Conservation (phyloP, 768 basidiomycete genomes). For the Pisolithus albus region DNA sequence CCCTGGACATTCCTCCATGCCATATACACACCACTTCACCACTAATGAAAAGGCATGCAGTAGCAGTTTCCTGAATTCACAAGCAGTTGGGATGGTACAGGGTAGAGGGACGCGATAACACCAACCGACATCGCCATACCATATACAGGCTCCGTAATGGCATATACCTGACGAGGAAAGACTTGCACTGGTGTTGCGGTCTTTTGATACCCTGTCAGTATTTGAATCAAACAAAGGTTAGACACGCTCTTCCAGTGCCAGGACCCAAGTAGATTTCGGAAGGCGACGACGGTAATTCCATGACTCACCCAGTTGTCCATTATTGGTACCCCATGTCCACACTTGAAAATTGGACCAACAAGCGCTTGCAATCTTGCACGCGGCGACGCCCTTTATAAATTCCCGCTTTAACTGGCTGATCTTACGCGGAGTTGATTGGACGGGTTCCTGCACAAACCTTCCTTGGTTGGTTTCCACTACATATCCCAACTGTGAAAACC, state of each 20-base stretch:
- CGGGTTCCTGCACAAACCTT: constrained; percentile 55
- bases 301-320: constrained; percentile 76
- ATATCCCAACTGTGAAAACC: constrained; percentile 88
- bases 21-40: constrained; percentile 81
- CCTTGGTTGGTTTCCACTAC: constrained; percentile 50
- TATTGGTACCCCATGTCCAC: constrained; percentile 91
- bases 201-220: constrained; percentile 64
- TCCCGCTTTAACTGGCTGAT: constrained; percentile 79
- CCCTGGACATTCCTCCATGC: constrained; percentile 67
- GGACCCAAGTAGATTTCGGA: too few species aligned
- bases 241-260: background rate
- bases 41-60: constrained; percentile 70
- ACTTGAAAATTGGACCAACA: constrained; percentile 76
- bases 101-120: constrained; percentile 7
- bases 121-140: constrained; percentile 70
- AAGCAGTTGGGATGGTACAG: background rate
- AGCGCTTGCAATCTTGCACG: constrained; percentile 78
- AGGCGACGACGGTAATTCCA: background rate
- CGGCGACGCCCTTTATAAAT: constrained; percentile 71
- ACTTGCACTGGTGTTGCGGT: constrained; percentile 67
- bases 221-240: background rate
- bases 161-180: constrained; percentile 73
- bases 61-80: constrained; percentile 62
- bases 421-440: constrained; percentile 72
- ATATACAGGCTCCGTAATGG: constrained; percentile 61